Evolutionary conservation across 306 rosid genomes (phyloP).

Genomic region (Bauhinia variegata): DNA sequence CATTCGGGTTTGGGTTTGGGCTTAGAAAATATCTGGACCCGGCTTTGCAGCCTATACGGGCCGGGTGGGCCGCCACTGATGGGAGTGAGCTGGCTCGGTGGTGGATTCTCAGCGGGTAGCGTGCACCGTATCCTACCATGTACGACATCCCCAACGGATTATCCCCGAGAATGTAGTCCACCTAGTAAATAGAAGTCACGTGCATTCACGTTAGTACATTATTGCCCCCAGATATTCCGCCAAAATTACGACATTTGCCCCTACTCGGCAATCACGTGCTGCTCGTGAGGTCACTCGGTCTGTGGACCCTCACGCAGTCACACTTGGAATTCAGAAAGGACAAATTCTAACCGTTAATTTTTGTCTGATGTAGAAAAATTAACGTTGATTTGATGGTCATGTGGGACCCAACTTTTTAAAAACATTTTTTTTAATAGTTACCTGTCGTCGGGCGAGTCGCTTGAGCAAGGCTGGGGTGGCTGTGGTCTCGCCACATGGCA

Average conservation of each 20-base stretch:
- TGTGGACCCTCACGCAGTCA: constrained; percentile 5
- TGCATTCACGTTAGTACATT: constrained; percentile 8
- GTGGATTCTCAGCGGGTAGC: constrained; percentile 89
- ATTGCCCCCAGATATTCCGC: neutral
- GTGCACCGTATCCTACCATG: constrained; percentile 95
- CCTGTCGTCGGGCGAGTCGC: constrained; percentile 82
- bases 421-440: constrained; percentile 28
- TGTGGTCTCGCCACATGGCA: constrained; percentile 78
- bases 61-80: constrained; percentile 69
- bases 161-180: constrained; percentile 92
- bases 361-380: constrained; percentile 36
- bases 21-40: constrained; percentile 70
- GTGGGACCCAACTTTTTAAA: constrained; percentile 1
- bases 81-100: constrained; percentile 90
- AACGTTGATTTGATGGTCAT: constrained; percentile 7
- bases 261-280: neutral
- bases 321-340: constrained; percentile 24
- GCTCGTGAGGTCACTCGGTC: neutral
- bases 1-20: constrained; percentile 80
- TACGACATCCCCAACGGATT: constrained; percentile 90
- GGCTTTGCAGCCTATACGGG: constrained; percentile 78
- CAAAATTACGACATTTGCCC: neutral
- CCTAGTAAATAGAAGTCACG: constrained; percentile 54
- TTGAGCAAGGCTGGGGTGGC: constrained; percentile 79
- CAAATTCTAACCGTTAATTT: constrained; percentile 65